Conservation (phyloP, 345 rosid genomes). For the Turritis glabra region DNA sequence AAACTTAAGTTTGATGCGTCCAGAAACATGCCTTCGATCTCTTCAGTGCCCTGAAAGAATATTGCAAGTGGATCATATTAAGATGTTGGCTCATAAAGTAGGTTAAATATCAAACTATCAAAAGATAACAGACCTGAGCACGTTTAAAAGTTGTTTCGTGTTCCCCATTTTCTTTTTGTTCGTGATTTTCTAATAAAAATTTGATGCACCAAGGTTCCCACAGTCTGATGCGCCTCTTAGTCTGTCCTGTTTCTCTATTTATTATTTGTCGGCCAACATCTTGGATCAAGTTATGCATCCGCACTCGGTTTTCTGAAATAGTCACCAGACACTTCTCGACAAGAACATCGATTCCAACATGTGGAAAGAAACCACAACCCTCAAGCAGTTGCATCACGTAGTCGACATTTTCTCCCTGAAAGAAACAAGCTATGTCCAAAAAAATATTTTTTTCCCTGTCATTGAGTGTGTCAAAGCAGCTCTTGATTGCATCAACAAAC, state of each 20-base stretch:
- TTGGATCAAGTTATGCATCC: constrained; percentile 22
- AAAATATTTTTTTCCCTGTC: neutral
- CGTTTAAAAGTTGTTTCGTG: neutral
- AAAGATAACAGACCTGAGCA: neutral
- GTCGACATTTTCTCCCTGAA: neutral
- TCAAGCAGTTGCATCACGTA: neutral
- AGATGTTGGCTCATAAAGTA: neutral
- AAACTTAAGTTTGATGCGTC: neutral
- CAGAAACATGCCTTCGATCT: constrained; percentile 18
- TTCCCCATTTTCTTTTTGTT: neutral
- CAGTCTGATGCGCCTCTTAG: neutral
- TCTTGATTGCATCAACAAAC: neutral
- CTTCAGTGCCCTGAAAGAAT: constrained; percentile 17
- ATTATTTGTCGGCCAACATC: constrained; percentile 14
- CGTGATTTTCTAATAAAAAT: constrained; percentile 4
- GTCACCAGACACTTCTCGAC: constrained; percentile 17
- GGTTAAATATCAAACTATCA: neutral
- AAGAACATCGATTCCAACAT: constrained; percentile 23
- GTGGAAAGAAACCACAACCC: constrained; percentile 22
- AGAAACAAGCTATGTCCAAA: constrained; percentile 7
- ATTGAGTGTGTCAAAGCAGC: neutral
- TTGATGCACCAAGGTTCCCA: neutral
- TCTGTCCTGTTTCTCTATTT: neutral
- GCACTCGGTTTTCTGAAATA: neutral
- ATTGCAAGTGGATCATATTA: neutral